Percentiles rank a stretch among this genome's conserved stretches.
Evolutionary conservation across 2,329 filamentous ascomycete species (phyloP).

Genomic region (Xylariales sp.): DNA sequence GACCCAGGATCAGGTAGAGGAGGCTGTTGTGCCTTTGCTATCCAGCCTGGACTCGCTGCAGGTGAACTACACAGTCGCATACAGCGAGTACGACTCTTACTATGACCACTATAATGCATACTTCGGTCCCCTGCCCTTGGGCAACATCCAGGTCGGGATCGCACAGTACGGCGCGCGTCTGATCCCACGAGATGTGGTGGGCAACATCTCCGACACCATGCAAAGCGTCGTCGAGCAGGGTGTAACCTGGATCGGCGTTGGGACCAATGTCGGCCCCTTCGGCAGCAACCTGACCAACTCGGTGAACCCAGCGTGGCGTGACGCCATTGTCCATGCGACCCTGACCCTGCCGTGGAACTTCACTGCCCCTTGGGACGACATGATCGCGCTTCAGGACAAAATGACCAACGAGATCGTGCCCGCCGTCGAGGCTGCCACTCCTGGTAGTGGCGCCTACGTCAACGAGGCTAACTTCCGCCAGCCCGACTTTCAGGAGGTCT

Average conservation of each 20-base stretch:
- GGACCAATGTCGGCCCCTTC: too few species aligned
- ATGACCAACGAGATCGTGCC: constrained; percentile 27
- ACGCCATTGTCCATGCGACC: constrained; percentile 17
- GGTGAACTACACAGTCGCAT: constrained; percentile 17
- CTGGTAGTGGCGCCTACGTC: constrained; percentile 25
- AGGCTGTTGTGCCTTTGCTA: constrained; percentile 21
- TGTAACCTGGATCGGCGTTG: too few species aligned
- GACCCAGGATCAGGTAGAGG: constrained; percentile 15
- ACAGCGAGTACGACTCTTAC: constrained; percentile 16
- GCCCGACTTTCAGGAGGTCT: constrained; percentile 25
- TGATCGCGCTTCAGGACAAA: constrained; percentile 18
- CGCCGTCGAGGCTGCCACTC: constrained; percentile 16
- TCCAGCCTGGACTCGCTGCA: constrained; percentile 13
- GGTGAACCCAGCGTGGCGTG: constrained; percentile 29
- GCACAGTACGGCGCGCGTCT: too few species aligned
- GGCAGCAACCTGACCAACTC: too few species aligned
- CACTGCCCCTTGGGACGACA: constrained; percentile 14
- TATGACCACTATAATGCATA: constrained; percentile 27
- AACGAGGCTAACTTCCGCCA: constrained; percentile 37
- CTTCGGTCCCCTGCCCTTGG: constrained; percentile 29
- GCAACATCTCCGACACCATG: too few species aligned
- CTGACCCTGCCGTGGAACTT: constrained; percentile 16
- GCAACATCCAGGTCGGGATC: constrained; percentile 25
- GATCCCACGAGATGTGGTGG: too few species aligned
- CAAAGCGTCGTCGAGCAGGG: too few species aligned